Percentiles rank a stretch among this genome's conserved stretches.
phyloP scores from a whole-genome alignment of 768 basidiomycete species.

The Termitomyces sp. region DNA sequence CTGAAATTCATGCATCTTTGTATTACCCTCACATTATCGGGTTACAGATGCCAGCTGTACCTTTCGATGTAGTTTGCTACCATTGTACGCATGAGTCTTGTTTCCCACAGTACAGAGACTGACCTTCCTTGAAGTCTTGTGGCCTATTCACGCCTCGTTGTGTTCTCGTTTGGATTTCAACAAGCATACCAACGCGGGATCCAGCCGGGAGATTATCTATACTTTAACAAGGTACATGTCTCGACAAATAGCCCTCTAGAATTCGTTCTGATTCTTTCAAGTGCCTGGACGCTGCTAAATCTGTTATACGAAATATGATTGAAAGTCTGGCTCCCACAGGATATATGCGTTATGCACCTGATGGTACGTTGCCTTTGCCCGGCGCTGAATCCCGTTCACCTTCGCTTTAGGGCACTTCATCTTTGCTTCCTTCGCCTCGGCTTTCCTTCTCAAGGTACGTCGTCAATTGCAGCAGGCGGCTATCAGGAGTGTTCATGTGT shows the following conservation, averaged over 20 bases:
- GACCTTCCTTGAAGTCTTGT: conserved; percentile 45
- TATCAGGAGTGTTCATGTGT: background rate
- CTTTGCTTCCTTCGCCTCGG: conserved; percentile 77
- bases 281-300: conserved; percentile 69
- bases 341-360: conserved; percentile 75
- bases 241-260: background rate
- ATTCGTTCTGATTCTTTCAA: conserved; percentile 17
- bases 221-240: conserved; percentile 56
- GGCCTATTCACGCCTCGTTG: conserved; percentile 73
- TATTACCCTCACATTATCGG: conserved; percentile 1
- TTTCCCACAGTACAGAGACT: conserved; percentile 2
- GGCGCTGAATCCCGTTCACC: background rate
- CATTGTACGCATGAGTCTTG: conserved; percentile 50
- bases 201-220: conserved; percentile 53
- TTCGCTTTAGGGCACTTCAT: conserved; percentile 57
- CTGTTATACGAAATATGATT: conserved; percentile 60
- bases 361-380: conserved; percentile 41
- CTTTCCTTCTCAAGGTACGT: conserved; percentile 73
- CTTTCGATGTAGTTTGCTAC: conserved; percentile 63
- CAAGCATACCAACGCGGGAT: conserved; percentile 73
- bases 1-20: background rate
- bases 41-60: conserved; percentile 47
- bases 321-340: conserved; percentile 63
- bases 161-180: conserved; percentile 86
- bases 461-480: background rate